Evolutionary conservation across 805 yeast genomes (phyloP), one percentile per base, ranked within the genome.

Genomic region (Saturnispora sekii): DNA sequence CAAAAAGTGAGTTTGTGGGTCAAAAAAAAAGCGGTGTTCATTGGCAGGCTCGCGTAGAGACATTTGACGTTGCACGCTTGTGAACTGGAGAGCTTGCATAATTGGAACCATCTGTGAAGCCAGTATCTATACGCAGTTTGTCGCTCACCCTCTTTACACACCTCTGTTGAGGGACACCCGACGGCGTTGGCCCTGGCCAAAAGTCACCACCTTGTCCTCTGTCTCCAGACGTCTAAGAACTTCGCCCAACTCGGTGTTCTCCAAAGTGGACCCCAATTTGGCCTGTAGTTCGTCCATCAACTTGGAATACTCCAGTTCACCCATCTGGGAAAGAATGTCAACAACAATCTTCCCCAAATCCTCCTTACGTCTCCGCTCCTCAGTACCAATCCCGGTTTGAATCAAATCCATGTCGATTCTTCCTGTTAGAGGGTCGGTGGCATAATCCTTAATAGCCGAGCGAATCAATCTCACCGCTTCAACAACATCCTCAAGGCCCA

Each of bases 351-450:
- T 74, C 11, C 76, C 70, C 51, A 85, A 68, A 58, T 84, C 95
- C 51, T 82, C 86, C 53, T 79, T 81, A 60, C 81, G 61, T 54
- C 79, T 74, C 62, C 96, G 73, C 62, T 89, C 95, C 3, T 90
- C 85, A 2, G 85, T 73, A 0, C 96, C 84, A 39, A 89, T 88
- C 40, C 97, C 98, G 0, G 97, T 93, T 66, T 90, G 97, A 28
- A 93, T 89, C 60, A 93, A 70, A 61, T 88, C 96, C 96, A 93
- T 88, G 61, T 93, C 98, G 53, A 93, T 93, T 56, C 93, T 77
- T 29, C 99, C 99, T 0, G 98, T 90, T 32, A 81, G 70, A 18
- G 98, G 98, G 66, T 93, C 99, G 3, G 96, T 93, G 12, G 99
- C 99, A 61, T 93, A 93, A 52, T 93, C 97, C 62, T 93, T 93